Evolutionary conservation across 1,284 basidiomycete genomes (phyloP), one percentile per base, ranked within the genome.

Genomic region (Austroboletus olivaceoglutinosus): DNA sequence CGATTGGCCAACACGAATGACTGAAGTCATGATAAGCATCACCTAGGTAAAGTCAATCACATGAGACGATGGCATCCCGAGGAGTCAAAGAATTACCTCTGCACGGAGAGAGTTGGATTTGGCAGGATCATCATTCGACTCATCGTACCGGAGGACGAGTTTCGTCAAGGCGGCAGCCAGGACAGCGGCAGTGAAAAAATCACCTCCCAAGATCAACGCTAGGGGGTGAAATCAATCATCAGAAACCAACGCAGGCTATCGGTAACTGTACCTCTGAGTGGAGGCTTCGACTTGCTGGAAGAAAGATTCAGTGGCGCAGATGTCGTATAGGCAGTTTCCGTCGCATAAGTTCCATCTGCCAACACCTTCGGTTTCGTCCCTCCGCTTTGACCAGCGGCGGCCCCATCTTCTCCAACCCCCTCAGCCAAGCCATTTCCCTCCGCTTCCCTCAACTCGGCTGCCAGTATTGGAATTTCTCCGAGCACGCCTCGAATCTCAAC

Each of bases 21-120:
- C 80, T 16, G 93, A 97, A 3, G 93, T 89, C 96, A 99, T 98
- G 67, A 99, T 94, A 52, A 99, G 80, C 91, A 99, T 98, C 3
- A 93, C 87, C 87, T 91, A 57, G 4, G 36, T 15, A 30, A 39
- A 18, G 33, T 46, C 9, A 10, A 45, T 19, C 8, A 40, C 12
- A 18, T 42, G 29, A 47, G 51, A 34, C 42, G 15, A 45, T 25
- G 31, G 12, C 11, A 37, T 45, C 11, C 18, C 38, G 30, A 56
- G 21, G n/a, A 37, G 47, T 5, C 43, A 46, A 21, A 37, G n/a
- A 19, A n/a, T 31, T 50, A 89, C 89, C 78, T 99, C 96, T 18
- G 96, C 96, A 25, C 90, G 83, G 11, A 98, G 72, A 10, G 81
- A 75, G 60, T 95, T 94, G 45, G 82, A 76, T 33, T 81, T 77